Base-by-base conservation (phyloP, 2,329 filamentous ascomycete species). In the Claviceps africana region DNA sequence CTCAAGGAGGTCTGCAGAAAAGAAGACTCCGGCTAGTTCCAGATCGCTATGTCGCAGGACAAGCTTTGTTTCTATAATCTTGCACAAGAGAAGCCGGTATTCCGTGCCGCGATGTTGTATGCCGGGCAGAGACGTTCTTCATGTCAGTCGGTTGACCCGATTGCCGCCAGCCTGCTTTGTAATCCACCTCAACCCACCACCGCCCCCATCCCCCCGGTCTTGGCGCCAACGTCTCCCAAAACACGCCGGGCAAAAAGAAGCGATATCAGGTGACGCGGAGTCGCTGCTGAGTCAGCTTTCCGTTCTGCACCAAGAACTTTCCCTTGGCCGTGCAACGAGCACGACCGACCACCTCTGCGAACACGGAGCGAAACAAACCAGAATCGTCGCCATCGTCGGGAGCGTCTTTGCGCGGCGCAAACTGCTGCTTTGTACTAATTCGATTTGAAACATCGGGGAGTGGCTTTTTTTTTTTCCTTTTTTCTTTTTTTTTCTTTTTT, bases 111-210 rank as follows among this genome's bases (percentile, higher is more conserved):
- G 58, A 56, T 56, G 62, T 52, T 52, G 60, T 60, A 51, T 62
- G 52, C 61, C 53, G 55, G 55, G 60, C 8, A 61, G 59, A 52
- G 63, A 48, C 62, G 65, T 64, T 57, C 56, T 54, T 56, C 53
- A 35, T 35, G 28, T 31, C 44, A 31, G 31, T 31, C 19, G 2
- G 17, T 21, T 9, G 25, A 46, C n/a, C 13, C 9, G 13, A 53
- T 51, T 51, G 40, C 51, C 42, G 55, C 54, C 53, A 37, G 40
- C 43, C 51, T 65, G 64, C 60, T 66, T 66, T 67, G 63, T 64
- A 66, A 65, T 65, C 59, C 57, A 59, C 37, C 22, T 21, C 19
- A 46, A 4, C 13, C 35, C 35, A 17, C n/a, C 33, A 42, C 25
- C 37, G 8, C 30, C 42, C 5, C 25, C 25, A 3, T 5, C 25